Evolutionary conservation across 306 rosid genomes (phyloP).

Genomic region (Vigna nakashimae): DNA sequence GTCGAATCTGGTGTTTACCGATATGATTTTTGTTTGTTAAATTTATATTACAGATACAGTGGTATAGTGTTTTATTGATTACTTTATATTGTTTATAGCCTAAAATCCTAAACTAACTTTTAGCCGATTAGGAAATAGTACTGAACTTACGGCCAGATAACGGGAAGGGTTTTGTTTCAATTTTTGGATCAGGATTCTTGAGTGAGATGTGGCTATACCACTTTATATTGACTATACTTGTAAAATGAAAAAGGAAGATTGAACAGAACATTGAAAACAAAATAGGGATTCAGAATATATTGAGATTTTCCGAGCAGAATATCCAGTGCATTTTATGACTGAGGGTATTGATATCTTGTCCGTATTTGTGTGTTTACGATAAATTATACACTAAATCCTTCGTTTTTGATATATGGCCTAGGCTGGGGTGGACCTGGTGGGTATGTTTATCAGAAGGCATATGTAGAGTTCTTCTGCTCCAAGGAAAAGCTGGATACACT

Average conservation of each 20-base stretch:
- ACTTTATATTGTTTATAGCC: constrained; percentile 6
- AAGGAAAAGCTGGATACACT: constrained; percentile 76
- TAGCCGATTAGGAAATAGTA: neutral
- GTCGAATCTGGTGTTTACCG: too few species aligned
- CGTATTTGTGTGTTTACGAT: constrained; percentile 24
- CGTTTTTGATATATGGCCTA: constrained; percentile 44
- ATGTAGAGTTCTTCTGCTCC: constrained; percentile 93
- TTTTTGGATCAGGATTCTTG: too few species aligned
- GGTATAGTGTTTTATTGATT: neutral
- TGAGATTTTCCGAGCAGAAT: constrained; percentile 24
- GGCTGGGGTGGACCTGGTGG: constrained; percentile 99
- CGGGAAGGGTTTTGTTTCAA: constrained; percentile 4
- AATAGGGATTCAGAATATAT: constrained; percentile 12
- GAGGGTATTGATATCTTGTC: constrained; percentile 11
- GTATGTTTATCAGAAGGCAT: constrained; percentile 94
- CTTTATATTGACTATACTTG: neutral
- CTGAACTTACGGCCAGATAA: neutral
- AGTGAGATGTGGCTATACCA: too few species aligned
- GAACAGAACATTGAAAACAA: constrained; percentile 1
- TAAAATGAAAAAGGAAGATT: constrained; percentile 3
- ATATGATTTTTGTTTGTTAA: too few species aligned
- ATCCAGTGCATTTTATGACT: constrained; percentile 34
- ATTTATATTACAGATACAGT: neutral
- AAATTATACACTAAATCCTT: constrained; percentile 17
- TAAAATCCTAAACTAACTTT: neutral